phyloP scores from a whole-genome alignment of 768 basidiomycete genomes.

The Leucosporidium creatinivorum region DNA sequence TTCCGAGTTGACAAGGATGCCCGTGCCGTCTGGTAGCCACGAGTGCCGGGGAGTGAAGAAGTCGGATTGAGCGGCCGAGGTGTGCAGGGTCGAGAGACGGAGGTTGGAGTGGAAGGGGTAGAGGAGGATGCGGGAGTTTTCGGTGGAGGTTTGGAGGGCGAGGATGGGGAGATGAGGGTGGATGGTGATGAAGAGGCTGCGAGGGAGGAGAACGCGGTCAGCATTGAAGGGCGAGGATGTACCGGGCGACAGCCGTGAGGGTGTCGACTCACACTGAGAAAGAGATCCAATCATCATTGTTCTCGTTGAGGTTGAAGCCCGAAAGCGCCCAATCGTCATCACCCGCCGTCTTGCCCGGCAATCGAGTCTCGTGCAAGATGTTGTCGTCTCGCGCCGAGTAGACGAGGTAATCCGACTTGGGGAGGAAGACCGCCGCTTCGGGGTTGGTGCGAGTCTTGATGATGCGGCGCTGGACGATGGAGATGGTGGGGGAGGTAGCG shows the following conservation, averaged over 20 bases:
- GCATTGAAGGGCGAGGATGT: not conserved
- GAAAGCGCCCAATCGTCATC: not conserved
- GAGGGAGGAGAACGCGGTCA: not conserved
- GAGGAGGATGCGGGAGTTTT: conserved; percentile 35
- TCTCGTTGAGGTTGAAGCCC: conserved; percentile 37
- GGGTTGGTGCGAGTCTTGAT: conserved; percentile 33
- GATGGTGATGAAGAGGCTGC: conserved; percentile 25
- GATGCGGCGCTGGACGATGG: conserved; percentile 17
- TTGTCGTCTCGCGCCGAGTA: conserved; percentile 36
- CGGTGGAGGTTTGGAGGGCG: conserved; percentile 35
- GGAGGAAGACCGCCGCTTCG: conserved; percentile 36
- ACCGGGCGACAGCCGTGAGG: too few species aligned
- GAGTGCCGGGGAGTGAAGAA: conserved; percentile 36
- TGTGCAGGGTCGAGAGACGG: conserved; percentile 32
- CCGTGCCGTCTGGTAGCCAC: conserved; percentile 34
- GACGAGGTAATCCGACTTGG: conserved; percentile 18
- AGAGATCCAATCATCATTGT: conserved; percentile 35
- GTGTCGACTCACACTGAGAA: conserved; percentile 27
- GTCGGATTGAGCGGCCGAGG: conserved; percentile 29
- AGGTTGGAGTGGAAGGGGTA: conserved; percentile 36
- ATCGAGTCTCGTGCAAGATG: conserved; percentile 35
- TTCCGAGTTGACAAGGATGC: conserved; percentile 37
- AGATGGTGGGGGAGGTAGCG: conserved; percentile 8
- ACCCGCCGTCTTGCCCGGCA: conserved; percentile 24
- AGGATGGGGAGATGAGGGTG: conserved; percentile 32